These are phyloP conservation scores for Nematocida minor DNA, from an alignment of 371 early-diverging fungal genomes.

Conservation along the genomic window DNA sequence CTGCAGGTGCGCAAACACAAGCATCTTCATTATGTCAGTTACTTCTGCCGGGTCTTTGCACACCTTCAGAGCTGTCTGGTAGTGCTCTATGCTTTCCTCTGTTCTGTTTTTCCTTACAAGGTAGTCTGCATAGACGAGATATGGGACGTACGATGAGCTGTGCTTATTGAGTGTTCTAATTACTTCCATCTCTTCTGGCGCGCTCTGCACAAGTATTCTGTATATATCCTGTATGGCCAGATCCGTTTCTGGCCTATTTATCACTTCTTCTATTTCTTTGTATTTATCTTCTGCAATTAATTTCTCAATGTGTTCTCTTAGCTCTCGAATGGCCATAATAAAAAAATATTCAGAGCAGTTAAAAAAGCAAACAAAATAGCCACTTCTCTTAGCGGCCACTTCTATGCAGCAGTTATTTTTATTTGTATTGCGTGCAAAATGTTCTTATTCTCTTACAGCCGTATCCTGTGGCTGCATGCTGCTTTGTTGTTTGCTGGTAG, in stretches of 20 bases:
- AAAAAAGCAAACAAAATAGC: neutral
- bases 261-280: neutral
- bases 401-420: neutral
- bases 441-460: too few species aligned
- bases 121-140: slow-evolving; percentile 21
- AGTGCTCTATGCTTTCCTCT: neutral
- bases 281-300: neutral
- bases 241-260: neutral
- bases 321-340: neutral
- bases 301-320: neutral
- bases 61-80: neutral
- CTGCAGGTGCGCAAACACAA: slow-evolving; percentile 1
- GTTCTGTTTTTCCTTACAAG: neutral
- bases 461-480: too few species aligned
- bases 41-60: neutral
- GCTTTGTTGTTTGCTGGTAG: too few species aligned
- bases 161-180: neutral
- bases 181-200: neutral
- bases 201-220: neutral
- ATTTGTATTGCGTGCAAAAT: too few species aligned
- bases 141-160: neutral
- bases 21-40: neutral
- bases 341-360: neutral
- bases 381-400: too few species aligned
- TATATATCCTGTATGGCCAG: neutral